Percentiles rank a stretch among this genome's conserved stretches.
Conservation (phyloP, 1,284 basidiomycete genomes). For the Anthracocystis setariae region DNA sequence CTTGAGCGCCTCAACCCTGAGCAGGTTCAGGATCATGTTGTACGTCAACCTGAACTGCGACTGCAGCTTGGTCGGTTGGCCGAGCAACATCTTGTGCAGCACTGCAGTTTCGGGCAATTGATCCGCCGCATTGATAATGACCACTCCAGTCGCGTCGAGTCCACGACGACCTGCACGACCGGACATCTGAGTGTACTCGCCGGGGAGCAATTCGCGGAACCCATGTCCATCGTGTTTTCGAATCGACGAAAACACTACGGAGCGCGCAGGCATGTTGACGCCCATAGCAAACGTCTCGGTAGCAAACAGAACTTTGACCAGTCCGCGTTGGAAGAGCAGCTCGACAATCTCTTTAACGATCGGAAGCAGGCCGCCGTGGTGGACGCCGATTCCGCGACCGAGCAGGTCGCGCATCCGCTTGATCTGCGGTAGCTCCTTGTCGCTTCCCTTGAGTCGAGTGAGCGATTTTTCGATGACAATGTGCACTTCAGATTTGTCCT, state of each 20-base stretch:
- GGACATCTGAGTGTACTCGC: conserved; percentile 95
- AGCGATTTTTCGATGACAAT: conserved; percentile 91
- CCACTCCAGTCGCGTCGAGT: conserved; percentile 92
- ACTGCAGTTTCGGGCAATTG: conserved; percentile 77
- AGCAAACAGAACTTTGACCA: conserved; percentile 96
- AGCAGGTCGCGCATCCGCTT: conserved; percentile 89
- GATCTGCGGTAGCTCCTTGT: conserved; percentile 95
- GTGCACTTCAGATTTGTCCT: conserved; percentile 96
- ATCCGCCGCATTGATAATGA: conserved; percentile 83
- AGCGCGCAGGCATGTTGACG: conserved; percentile 99
- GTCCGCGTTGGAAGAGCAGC: conserved; percentile 91
- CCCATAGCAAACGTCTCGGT: conserved; percentile 99
- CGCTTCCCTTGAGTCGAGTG: conserved; percentile 83
- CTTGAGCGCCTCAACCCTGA: conserved; percentile 92
- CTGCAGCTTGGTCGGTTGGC: conserved; percentile 87
- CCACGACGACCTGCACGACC: conserved; percentile 96
- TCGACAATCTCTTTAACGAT: conserved; percentile 95
- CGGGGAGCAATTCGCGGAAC: conserved; percentile 78
- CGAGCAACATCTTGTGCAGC: conserved; percentile 86
- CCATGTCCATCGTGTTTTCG: conserved; percentile 94
- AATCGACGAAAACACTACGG: conserved; percentile 93
- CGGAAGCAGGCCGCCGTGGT: conserved; percentile 94
- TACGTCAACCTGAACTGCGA: conserved; percentile 98
- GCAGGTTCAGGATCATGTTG: conserved; percentile 97
- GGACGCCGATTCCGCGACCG: conserved; percentile 91